Percentiles rank a stretch among this genome's conserved stretches.
phyloP scores from a whole-genome alignment of 306 rosid genomes.

The Trichosanthes cucumerina region DNA sequence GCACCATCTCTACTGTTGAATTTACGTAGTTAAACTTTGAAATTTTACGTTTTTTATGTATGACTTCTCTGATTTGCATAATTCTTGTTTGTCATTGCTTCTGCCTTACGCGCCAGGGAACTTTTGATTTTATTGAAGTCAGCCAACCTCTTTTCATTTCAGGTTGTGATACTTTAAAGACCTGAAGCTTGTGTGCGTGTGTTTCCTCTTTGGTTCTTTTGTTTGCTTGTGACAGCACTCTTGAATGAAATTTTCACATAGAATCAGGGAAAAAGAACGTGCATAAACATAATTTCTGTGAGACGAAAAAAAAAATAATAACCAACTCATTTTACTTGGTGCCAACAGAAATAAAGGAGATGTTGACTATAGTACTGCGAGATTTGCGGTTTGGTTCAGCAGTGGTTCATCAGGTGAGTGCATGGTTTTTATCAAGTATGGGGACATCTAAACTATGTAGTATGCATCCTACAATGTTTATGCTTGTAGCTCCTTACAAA shows the following conservation, averaged over 20 bases:
- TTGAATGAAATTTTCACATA: neutral
- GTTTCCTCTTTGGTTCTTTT: neutral
- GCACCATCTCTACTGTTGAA: neutral
- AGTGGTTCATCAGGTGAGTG: slow-evolving; percentile 90
- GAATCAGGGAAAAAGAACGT: neutral
- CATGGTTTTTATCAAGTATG: neutral
- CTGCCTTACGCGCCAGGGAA: neutral
- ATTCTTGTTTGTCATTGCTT: neutral
- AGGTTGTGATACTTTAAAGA: neutral
- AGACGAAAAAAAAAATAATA: neutral
- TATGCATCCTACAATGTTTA: neutral
- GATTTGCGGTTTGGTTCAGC: slow-evolving; percentile 79
- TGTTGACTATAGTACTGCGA: slow-evolving; percentile 54
- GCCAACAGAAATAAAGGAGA: slow-evolving; percentile 75
- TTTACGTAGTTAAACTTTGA: neutral
- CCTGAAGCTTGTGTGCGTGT: slow-evolving; percentile 4
- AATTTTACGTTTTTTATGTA: neutral
- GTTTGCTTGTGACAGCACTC: neutral
- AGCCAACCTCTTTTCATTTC: neutral
- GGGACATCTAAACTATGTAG: neutral
- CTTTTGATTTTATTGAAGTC: slow-evolving; percentile 1
- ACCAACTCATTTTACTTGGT: slow-evolving; percentile 14
- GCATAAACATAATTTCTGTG: neutral
- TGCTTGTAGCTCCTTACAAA: neutral
- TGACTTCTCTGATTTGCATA: neutral